Conservation (phyloP, 2,329 filamentous ascomycete species). For the Paraconiothyrium brasiliense region DNA sequence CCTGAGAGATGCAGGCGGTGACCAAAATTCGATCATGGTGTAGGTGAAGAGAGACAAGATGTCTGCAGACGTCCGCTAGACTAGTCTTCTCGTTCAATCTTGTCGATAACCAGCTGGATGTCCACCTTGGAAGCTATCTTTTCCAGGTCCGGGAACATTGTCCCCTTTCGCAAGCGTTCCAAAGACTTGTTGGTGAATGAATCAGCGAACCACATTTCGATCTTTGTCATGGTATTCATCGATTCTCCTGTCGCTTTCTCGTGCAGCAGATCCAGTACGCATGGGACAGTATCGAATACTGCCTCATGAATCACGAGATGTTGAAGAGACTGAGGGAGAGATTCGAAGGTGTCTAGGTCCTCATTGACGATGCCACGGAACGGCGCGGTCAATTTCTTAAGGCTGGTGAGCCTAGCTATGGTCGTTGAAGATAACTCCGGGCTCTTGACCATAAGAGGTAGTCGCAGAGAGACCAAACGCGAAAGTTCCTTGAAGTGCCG, state of each 20-base stretch:
- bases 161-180: not conserved
- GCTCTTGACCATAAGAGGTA: not conserved
- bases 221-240: not conserved
- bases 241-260: not conserved
- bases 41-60: too few species aligned
- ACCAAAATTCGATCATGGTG: too few species aligned
- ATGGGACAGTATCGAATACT: not conserved
- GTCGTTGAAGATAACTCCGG: not conserved
- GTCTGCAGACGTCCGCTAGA: not conserved
- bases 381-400: not conserved
- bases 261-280: not conserved
- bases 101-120: not conserved
- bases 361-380: not conserved
- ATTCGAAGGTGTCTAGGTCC: not conserved
- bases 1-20: too few species aligned
- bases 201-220: not conserved
- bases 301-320: not conserved
- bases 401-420: not conserved
- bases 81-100: not conserved
- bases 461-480: not conserved
- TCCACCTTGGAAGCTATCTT: not conserved
- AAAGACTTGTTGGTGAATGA: not conserved
- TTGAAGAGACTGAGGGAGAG: not conserved
- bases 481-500: not conserved
- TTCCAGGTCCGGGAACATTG: not conserved